phyloP scores from a whole-genome alignment of 768 basidiomycete species.

The Filobasidium wieringae region DNA sequence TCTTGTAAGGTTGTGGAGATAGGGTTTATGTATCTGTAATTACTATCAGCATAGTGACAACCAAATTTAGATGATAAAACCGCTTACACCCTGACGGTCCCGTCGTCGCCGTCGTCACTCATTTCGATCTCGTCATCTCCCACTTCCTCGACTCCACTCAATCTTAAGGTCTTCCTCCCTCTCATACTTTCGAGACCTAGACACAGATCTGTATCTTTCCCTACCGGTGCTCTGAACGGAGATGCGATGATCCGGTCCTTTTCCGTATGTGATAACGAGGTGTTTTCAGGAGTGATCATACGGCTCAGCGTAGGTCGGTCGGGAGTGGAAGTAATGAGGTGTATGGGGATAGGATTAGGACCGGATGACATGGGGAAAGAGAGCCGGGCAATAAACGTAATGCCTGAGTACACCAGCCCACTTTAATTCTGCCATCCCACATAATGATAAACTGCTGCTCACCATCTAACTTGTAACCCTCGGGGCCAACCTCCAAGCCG shows the following conservation, averaged over 20 bases:
- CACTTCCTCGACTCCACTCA: conserved; percentile 26
- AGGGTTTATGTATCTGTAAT: conserved; percentile 3
- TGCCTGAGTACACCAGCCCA: conserved; percentile 12
- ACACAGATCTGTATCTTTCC: conserved; percentile 32
- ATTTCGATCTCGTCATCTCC: conserved; percentile 24
- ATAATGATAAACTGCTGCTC: not conserved
- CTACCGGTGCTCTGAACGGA: conserved; percentile 21
- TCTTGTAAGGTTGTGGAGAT: not conserved
- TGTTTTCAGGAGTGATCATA: not conserved
- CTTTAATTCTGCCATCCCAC: not conserved
- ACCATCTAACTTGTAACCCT: conserved; percentile 34
- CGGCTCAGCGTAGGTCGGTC: not conserved
- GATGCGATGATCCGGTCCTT: conserved; percentile 8
- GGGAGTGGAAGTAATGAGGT: not conserved
- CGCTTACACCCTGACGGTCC: conserved; percentile 32
- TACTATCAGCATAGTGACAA: not conserved
- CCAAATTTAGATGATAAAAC: not conserved
- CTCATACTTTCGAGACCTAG: conserved; percentile 36
- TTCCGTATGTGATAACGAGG: not conserved
- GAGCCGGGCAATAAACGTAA: conserved; percentile 10
- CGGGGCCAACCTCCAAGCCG: conserved; percentile 30
- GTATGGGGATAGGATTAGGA: not conserved
- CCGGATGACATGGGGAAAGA: not conserved
- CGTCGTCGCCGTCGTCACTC: conserved; percentile 16
- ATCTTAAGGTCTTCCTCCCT: conserved; percentile 30